These are phyloP conservation scores for Penicillium goetzii DNA, from an alignment of 495 filamentous ascomycete genomes.

Conservation along the genomic window DNA sequence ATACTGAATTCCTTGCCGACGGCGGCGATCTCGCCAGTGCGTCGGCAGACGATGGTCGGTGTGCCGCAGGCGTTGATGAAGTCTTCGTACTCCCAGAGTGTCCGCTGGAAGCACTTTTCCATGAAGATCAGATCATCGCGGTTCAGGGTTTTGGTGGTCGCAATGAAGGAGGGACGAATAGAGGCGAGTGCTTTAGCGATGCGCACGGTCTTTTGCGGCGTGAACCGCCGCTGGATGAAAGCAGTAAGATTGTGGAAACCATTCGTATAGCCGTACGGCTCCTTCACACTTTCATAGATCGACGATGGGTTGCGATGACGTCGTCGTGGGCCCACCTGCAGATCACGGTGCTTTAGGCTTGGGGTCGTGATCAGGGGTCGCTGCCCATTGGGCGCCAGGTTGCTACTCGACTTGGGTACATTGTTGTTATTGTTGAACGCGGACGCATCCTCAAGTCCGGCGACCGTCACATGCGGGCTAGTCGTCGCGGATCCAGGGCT, in stretches of 20 bases:
- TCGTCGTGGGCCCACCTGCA: conserved; percentile 52
- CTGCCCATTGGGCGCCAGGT: conserved; percentile 40
- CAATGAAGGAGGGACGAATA: conserved; percentile 90
- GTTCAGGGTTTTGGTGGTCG: conserved; percentile 80
- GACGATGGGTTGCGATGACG: conserved; percentile 74
- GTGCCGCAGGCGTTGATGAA: conserved; percentile 86
- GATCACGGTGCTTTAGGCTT: conserved; percentile 51
- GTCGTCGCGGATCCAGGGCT: conserved; percentile 59
- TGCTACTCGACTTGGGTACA: conserved; percentile 39
- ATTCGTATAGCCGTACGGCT: conserved; percentile 86
- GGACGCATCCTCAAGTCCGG: conserved; percentile 41
- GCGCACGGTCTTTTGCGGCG: conserved; percentile 65
- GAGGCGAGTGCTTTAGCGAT: conserved; percentile 86
- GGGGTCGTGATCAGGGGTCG: conserved; percentile 47
- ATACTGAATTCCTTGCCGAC: conserved; percentile 94
- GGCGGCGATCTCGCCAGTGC: conserved; percentile 89
- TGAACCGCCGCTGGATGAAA: conserved; percentile 78
- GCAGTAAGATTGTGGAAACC: conserved; percentile 88
- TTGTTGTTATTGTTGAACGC: conserved; percentile 27
- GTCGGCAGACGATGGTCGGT: conserved; percentile 86
- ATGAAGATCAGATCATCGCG: conserved; percentile 90
- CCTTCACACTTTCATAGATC: conserved; percentile 85
- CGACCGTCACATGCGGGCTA: conserved; percentile 50
- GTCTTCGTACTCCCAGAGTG: conserved; percentile 87
- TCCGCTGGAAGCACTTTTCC: conserved; percentile 95